Percentiles rank a stretch among this genome's conserved stretches.
These are phyloP conservation scores for Phaffomyces antillensis DNA, from an alignment of 805 yeast genomes.

Conservation along the genomic window DNA sequence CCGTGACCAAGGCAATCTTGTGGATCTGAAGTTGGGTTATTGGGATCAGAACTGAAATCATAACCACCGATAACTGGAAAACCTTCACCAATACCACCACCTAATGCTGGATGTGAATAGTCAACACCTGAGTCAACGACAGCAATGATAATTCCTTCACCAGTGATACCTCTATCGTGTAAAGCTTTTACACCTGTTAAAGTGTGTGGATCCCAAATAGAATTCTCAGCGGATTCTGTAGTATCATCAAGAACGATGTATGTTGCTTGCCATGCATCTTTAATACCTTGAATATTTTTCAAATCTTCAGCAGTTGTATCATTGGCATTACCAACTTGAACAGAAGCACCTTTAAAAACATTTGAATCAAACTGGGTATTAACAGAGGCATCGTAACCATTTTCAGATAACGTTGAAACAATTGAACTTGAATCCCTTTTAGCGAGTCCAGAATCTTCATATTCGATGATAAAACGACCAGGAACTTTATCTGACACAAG, in stretches of 20 bases:
- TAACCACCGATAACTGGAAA: constrained; percentile 11
- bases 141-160: constrained; percentile 6
- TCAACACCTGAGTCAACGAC: constrained; percentile 8
- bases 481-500: constrained; percentile 4
- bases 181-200: constrained; percentile 6
- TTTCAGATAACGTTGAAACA: background rate
- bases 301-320: constrained; percentile 8
- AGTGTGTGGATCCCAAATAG: constrained; percentile 6
- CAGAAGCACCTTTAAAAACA: constrained; percentile 12
- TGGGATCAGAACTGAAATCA: constrained; percentile 5
- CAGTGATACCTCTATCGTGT: constrained; percentile 6
- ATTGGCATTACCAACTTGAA: constrained; percentile 2
- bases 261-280: constrained; percentile 11
- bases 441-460: constrained; percentile 2
- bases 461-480: constrained; percentile 11
- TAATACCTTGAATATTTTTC: constrained; percentile 4
- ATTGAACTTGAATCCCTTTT: constrained; percentile 6
- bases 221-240: background rate
- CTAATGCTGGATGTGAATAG: constrained; percentile 5
- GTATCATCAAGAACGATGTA: constrained; percentile 4
- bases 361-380: constrained; percentile 5
- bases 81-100: constrained; percentile 9
- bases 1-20: constrained; percentile 16
- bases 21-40: constrained; percentile 9
- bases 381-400: constrained; percentile 8